A percentile compares a stretch with the other conserved stretches of the same genome.
phyloP scores from a whole-genome alignment of 768 basidiomycete genomes.

The Coprinopsis marcescibilis region DNA sequence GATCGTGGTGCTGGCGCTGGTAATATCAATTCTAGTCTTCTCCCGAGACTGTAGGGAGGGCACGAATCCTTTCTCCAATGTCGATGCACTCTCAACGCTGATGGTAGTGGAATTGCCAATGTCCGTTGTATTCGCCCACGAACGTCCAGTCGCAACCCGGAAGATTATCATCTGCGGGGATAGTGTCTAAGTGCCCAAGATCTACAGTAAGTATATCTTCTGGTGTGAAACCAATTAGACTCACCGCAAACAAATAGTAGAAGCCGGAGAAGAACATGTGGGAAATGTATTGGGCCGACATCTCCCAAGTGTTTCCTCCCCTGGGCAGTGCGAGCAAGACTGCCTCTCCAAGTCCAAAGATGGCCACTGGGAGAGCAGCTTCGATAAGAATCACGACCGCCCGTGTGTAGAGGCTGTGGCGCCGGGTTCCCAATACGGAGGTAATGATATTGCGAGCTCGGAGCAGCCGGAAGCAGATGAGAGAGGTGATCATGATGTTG shows the following conservation, averaged over 20 bases:
- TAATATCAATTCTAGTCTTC: too few relatives aligned
- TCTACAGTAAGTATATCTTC: background rate
- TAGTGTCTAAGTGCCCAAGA: background rate
- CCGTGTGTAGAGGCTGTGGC: background rate
- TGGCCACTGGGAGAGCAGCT: background rate
- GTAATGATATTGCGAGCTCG: background rate
- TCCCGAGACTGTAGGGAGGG: too few relatives aligned
- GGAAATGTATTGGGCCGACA: background rate
- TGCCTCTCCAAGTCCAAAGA: background rate
- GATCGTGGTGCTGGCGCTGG: too few relatives aligned
- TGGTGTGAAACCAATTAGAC: background rate
- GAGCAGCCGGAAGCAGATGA: conserved; percentile 4
- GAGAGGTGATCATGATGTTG: conserved; percentile 1
- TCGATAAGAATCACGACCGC: conserved; percentile 1
- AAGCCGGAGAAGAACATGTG: background rate
- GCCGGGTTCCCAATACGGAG: background rate
- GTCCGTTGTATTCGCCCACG: too few relatives aligned
- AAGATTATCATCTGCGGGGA: conserved; percentile 4
- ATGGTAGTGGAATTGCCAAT: too few relatives aligned
- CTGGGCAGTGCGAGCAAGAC: too few relatives aligned
- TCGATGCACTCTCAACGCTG: too few relatives aligned
- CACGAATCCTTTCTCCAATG: too few relatives aligned
- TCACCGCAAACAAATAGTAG: background rate
- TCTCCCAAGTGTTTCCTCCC: too few relatives aligned
- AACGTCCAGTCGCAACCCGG: background rate